Base-by-base conservation (phyloP, 352 stramenopile genomes). In the Phytophthora foliorum region DNA sequence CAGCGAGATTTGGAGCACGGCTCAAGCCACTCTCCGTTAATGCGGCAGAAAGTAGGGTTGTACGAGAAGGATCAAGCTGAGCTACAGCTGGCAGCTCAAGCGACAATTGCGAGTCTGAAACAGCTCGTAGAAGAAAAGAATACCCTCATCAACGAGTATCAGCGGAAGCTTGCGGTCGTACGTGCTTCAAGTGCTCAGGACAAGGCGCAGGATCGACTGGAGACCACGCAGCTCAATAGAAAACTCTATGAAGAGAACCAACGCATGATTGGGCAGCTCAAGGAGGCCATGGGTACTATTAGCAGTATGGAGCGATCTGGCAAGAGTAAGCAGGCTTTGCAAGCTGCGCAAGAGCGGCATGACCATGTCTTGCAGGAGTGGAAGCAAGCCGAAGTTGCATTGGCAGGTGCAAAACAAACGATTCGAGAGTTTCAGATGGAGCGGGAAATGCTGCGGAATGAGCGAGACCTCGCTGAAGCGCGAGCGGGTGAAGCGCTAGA, bases 241-340 rank as follows among this genome's bases (percentile, higher is more conserved):
- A 84, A 89, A 55, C 69, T 95, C 1, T 92, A 85, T 42, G 83
- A 93, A 44, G 88, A 95, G 5, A 94, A 95, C 54, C 84, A 94
- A 58, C 67, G 72, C 29, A 86, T 90, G 74, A 93, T 95, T 55
- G 62, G 57, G 9, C 77, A 93, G 50, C 68, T 95, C 0, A 84
- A 92, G 41, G 83, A 93, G 25, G 84, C 86, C 5, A 86, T 84
- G 49, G 82, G 73, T 16, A 92, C 85, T 34, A 90, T 95, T 17
- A 77, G 74, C 13, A 75, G 77, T 19, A 69, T 94, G 25, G 86
- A 95, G 59, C 75, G 74, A 14, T 82, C 77, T 0, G 84, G 85
- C 1, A 85, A 80, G 31, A 77, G 78, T 57, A 81, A 82, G 52
- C 81, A 87, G 36, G 88, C 84, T 11, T 55, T 93, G 16, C 72